phyloP scores from a whole-genome alignment of 352 stramenopile species.

The Thalassiosira mediterranea region DNA sequence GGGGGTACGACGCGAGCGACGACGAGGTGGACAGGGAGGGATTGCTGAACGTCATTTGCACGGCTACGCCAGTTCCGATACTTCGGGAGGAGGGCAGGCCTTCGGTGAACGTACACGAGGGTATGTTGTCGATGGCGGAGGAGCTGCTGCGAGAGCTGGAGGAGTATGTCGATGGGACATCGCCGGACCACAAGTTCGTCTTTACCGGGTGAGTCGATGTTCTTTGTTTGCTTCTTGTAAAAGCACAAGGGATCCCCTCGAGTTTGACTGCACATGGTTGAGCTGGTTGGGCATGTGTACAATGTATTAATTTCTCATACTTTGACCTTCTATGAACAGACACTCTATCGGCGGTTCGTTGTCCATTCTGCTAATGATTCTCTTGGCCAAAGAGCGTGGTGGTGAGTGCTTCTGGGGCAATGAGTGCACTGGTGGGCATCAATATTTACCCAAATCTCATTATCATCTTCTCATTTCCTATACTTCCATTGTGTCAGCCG shows the following conservation, averaged over 20 bases:
- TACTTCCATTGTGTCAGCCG: too few species aligned
- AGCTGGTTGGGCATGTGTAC: too few species aligned
- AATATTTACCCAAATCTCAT: too few species aligned
- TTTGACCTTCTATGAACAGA: too few species aligned
- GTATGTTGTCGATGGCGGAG: conserved; percentile 71
- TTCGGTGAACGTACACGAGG: conserved; percentile 71
- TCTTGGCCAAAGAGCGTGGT: conserved; percentile 63
- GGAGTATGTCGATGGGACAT: conserved; percentile 72
- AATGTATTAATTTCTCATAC: too few species aligned
- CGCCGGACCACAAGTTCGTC: conserved; percentile 71
- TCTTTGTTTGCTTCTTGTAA: too few species aligned
- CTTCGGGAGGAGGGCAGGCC: conserved; percentile 28
- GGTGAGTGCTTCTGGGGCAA: conserved; percentile 22
- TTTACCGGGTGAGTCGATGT: conserved; percentile 71
- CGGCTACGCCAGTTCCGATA: conserved; percentile 51
- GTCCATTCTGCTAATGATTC: conserved; percentile 66
- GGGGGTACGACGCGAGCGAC: conserved; percentile 84
- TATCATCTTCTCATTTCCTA: too few species aligned
- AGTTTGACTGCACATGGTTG: too few species aligned
- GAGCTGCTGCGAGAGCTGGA: conserved; percentile 70
- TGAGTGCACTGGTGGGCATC: too few species aligned
- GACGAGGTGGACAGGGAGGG: conserved; percentile 75
- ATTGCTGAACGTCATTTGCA: conserved; percentile 76
- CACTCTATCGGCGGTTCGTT: conserved; percentile 83
- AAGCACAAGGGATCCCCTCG: too few species aligned